phyloP scores from a whole-genome alignment of 2,329 filamentous ascomycete species.

The Pseudocercospora eumusae region DNA sequence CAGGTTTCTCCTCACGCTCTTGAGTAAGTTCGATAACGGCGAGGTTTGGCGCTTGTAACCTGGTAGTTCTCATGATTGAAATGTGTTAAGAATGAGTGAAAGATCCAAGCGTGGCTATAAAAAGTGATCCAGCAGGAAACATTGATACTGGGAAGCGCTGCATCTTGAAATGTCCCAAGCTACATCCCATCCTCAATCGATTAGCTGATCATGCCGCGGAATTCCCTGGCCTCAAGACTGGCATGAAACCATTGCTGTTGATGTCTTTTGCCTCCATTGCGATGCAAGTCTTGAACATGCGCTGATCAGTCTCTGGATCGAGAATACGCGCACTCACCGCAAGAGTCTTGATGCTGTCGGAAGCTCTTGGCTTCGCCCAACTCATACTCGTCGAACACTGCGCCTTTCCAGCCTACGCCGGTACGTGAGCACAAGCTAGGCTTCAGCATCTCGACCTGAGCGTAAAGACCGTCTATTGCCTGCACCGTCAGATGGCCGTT shows the following conservation, averaged over 20 bases:
- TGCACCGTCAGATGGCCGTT: slow-evolving; percentile 1
- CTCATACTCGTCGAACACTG: slow-evolving; percentile 6
- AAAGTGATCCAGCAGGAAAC: neutral
- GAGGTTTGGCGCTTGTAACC: neutral
- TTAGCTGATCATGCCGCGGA: neutral
- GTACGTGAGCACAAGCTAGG: slow-evolving; percentile 12
- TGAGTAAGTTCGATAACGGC: neutral
- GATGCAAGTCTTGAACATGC: neutral
- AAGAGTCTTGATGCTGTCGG: neutral
- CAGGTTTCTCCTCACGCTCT: neutral
- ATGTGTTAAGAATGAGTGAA: neutral
- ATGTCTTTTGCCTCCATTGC: neutral
- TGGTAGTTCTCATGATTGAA: neutral
- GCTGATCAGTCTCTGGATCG: neutral
- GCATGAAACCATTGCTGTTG: neutral
- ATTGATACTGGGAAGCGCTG: neutral
- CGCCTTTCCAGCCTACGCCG: slow-evolving; percentile 16
- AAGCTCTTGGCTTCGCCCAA: neutral
- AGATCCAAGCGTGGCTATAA: neutral
- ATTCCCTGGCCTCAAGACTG: neutral
- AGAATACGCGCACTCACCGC: slow-evolving; percentile 15
- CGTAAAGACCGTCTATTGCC: neutral
- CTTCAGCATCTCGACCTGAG: slow-evolving; percentile 11
- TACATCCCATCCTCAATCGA: neutral
- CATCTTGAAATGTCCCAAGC: no score